Evolutionary conservation across 352 stramenopile species (phyloP).

Genomic region (Phytophthora macrochlamydospora): DNA sequence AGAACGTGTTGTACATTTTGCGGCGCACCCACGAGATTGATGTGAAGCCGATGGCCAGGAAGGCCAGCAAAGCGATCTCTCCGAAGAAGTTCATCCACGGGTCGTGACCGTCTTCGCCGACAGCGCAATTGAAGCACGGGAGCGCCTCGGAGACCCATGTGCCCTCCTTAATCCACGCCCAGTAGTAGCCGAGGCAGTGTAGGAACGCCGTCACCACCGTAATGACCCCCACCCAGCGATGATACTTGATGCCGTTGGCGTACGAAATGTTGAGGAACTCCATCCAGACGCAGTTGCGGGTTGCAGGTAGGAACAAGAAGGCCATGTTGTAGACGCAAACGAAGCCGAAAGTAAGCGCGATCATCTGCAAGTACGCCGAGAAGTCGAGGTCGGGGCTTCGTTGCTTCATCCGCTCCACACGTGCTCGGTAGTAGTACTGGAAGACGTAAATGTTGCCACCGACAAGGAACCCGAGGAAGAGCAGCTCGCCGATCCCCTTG

Average conservation of each 20-base stretch:
- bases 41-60: constrained; percentile 34
- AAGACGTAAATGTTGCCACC: constrained; percentile 41
- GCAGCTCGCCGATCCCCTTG: constrained; percentile 36
- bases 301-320: constrained; percentile 45
- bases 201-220: constrained; percentile 33
- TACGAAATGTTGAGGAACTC: constrained; percentile 54
- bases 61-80: constrained; percentile 31
- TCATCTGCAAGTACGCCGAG: constrained; percentile 23
- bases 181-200: constrained; percentile 33
- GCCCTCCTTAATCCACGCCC: constrained; percentile 22
- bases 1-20: constrained; percentile 34
- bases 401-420: constrained; percentile 6
- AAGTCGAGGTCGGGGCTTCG: constrained; percentile 7
- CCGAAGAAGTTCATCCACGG: constrained; percentile 48
- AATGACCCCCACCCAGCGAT: constrained; percentile 39
- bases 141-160: constrained; percentile 21
- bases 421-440: constrained; percentile 14
- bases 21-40: constrained; percentile 39
- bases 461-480: constrained; percentile 30
- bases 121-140: constrained; percentile 44
- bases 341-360: constrained; percentile 31
- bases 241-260: constrained; percentile 46
- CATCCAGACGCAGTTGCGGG: constrained; percentile 49
- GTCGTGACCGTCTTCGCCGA: constrained; percentile 24
- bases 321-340: constrained; percentile 44